phyloP scores from a whole-genome alignment of 805 yeast species.

The Cyberlindnera maritima region DNA sequence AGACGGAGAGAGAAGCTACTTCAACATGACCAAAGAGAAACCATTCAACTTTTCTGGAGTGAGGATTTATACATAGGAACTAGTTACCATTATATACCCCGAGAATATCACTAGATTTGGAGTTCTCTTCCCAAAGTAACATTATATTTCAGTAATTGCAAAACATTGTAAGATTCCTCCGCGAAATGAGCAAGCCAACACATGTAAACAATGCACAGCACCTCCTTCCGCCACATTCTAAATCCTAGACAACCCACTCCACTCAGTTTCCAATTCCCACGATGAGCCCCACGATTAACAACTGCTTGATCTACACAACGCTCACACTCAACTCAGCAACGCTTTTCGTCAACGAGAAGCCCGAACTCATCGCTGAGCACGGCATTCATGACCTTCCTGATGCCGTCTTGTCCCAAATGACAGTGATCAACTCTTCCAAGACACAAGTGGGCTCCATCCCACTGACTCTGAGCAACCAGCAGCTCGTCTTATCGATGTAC shows the following conservation, averaged over 20 bases:
- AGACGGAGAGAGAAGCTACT: slow-evolving; percentile 52
- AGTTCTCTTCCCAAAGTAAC: too few species aligned
- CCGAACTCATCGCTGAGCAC: slow-evolving; percentile 37
- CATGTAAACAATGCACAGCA: not conserved
- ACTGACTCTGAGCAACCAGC: slow-evolving; percentile 8
- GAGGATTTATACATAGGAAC: not conserved
- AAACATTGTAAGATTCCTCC: not conserved
- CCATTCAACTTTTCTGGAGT: slow-evolving; percentile 77
- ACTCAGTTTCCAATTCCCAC: too few species aligned
- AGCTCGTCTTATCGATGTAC: slow-evolving; percentile 16
- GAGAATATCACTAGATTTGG: too few species aligned
- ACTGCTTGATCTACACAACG: slow-evolving; percentile 41
- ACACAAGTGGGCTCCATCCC: slow-evolving; percentile 29
- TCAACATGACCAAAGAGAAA: slow-evolving; percentile 68
- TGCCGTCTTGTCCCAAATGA: slow-evolving; percentile 50
- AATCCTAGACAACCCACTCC: too few species aligned
- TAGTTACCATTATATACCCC: too few species aligned
- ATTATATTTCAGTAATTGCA: too few species aligned
- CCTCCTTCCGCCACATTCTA: too few species aligned
- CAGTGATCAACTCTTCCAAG: slow-evolving; percentile 48
- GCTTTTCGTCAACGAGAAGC: slow-evolving; percentile 54
- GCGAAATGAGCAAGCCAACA: not conserved
- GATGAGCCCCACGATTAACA: slow-evolving; percentile 3
- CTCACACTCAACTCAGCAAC: slow-evolving; percentile 57
- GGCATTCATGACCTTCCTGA: slow-evolving; percentile 49